Evolutionary conservation across 2,329 filamentous ascomycete genomes (phyloP).

Genomic region (Aspergillus nomiae): DNA sequence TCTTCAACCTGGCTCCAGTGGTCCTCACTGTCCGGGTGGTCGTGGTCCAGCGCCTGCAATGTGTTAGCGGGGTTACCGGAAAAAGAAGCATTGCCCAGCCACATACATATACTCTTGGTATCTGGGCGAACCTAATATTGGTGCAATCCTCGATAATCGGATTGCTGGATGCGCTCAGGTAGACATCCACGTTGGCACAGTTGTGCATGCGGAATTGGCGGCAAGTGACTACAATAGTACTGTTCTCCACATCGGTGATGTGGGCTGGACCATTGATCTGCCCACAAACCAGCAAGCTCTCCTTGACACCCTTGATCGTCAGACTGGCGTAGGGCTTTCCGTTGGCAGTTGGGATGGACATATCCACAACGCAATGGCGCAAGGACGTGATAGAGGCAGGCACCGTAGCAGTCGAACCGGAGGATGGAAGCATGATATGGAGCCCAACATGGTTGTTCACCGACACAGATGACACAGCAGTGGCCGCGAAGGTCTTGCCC

Average conservation of each 20-base stretch:
- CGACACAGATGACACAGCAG: slow-evolving; percentile 55
- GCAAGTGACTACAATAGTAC: slow-evolving; percentile 75
- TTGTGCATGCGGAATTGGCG: slow-evolving; percentile 94
- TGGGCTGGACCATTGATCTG: slow-evolving; percentile 79
- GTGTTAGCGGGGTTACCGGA: slow-evolving; percentile 9
- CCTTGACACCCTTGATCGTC: slow-evolving; percentile 67
- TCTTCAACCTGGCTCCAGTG: slow-evolving; percentile 92
- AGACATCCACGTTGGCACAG: slow-evolving; percentile 77
- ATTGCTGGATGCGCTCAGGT: slow-evolving; percentile 76
- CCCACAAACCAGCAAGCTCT: slow-evolving; percentile 75
- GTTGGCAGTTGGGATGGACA: slow-evolving; percentile 64
- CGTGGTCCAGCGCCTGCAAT: slow-evolving; percentile 33
- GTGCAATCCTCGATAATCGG: slow-evolving; percentile 93
- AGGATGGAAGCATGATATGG: slow-evolving; percentile 75
- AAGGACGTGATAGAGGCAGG: slow-evolving; percentile 74
- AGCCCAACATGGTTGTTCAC: slow-evolving; percentile 68
- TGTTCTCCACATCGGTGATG: slow-evolving; percentile 72
- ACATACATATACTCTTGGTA: slow-evolving; percentile 71
- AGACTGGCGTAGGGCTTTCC: slow-evolving; percentile 70
- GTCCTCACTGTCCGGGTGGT: slow-evolving; percentile 52
- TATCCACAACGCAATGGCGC: slow-evolving; percentile 73
- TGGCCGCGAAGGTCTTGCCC: slow-evolving; percentile 56
- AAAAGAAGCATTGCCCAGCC: neutral
- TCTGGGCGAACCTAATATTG: slow-evolving; percentile 74
- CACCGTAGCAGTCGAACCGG: slow-evolving; percentile 69